These are phyloP conservation scores for Kappamyces sp. DNA, from an alignment of 192 early-diverging fungal species.

Conservation along the genomic window DNA sequence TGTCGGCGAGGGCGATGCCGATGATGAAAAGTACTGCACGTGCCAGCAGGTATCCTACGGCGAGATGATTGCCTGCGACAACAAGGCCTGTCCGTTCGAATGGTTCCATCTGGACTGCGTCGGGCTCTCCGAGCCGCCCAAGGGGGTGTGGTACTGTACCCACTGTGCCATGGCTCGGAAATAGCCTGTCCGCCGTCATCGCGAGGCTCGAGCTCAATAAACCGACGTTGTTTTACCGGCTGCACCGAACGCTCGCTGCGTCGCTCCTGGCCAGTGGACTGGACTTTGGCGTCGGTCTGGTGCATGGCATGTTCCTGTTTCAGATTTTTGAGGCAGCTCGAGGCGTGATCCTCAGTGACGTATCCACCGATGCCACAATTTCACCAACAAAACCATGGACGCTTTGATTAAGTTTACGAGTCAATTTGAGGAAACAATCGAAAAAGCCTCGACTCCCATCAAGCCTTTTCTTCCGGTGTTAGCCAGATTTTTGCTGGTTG, in stretches of 20 bases:
- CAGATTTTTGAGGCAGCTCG: too few species aligned
- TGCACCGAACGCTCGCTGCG: too few species aligned
- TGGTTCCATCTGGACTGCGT: slow-evolving; percentile 75
- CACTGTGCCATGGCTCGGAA: slow-evolving; percentile 29
- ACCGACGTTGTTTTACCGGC: too few species aligned
- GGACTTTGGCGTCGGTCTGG: too few species aligned
- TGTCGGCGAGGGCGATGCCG: slow-evolving; percentile 20
- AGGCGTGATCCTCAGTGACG: too few species aligned
- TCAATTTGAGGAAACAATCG: slow-evolving; percentile 69
- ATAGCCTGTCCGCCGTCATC: too few species aligned
- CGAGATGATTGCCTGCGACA: slow-evolving; percentile 73
- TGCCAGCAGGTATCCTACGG: slow-evolving; percentile 63
- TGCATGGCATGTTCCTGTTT: too few species aligned
- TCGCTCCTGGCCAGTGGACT: too few species aligned
- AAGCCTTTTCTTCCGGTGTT: slow-evolving; percentile 87
- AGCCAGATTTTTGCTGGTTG: slow-evolving; percentile 89
- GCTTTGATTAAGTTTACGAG: not conserved
- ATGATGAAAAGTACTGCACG: slow-evolving; percentile 62
- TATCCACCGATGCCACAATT: too few species aligned
- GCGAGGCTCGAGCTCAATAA: too few species aligned
- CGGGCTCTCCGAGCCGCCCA: slow-evolving; percentile 57
- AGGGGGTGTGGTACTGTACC: slow-evolving; percentile 61
- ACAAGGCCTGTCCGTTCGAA: slow-evolving; percentile 59
- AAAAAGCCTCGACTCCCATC: slow-evolving; percentile 66
- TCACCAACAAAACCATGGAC: too few species aligned